Evolutionary conservation across 2,329 filamentous ascomycete species (phyloP), one percentile per base, ranked within the genome.

Genomic region (Stagonosporopsis cucurbitacearum): DNA sequence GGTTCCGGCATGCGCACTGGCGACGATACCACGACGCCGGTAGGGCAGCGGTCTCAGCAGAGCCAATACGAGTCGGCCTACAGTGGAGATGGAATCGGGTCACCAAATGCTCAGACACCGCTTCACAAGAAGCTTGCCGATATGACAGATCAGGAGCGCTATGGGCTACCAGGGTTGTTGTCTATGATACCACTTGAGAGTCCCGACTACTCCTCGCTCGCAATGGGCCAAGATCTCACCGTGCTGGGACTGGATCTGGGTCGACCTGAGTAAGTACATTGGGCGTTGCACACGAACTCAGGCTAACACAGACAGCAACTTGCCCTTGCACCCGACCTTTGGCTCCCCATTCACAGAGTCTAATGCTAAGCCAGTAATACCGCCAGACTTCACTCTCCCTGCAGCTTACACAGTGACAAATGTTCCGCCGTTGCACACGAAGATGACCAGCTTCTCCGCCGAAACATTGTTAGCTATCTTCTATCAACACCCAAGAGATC

Each of bases 401-500:
- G 77, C 80, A 35, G 88, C 86, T 56, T 89, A 89, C 69, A 85
- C 80, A 11, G 87, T 89, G 9, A 83, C 81, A 52, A 89, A 89
- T 65, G 86, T 89, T 11, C 86, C 87, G 46, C 81, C 84, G 7
- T 76, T 88, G 19, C 80, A 84, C 50, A 78, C 79, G 43, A 84
- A 86, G 55, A 83, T 87, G 62, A 75, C 79, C 3, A 82, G 82
- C 50, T 87, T 87, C 71, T 82, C 80, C 37, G 81, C 86, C 60
- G 87, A 89, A 69, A 89, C 87, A 0, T 78, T 89, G 4, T 87
- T 89, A 69, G 86, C 85, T 68, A 87, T 89, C 57, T 89, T 89
- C 79, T 89, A 88, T 75, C 86, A 85, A 59, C 84, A 85, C 77
- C 86, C 86, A 13, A 79, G 84, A 55, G 86, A 88, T 66, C 81